Evolutionary conservation across 208 protist genomes (phyloP).

Genomic region (Leptomonas pyrrhocoris): DNA sequence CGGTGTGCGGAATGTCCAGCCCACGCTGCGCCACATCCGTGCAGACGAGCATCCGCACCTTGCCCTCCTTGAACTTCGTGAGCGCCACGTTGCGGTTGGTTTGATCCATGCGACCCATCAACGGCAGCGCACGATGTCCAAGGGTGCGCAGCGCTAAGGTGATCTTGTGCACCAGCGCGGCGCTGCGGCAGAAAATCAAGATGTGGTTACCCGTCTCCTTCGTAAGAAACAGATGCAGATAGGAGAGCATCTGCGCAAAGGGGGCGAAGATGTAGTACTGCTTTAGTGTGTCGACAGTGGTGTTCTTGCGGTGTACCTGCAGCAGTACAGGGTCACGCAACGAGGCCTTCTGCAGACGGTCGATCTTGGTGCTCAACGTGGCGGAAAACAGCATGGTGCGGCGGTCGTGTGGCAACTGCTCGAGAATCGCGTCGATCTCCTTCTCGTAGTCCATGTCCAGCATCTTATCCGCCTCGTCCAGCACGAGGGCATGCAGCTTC

Average conservation of each 20-base stretch:
- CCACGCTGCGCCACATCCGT: constrained; percentile 95
- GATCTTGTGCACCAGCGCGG: constrained; percentile 89
- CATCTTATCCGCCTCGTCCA: constrained; percentile 99
- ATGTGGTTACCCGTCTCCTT: constrained; percentile 92
- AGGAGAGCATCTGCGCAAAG: constrained; percentile 89
- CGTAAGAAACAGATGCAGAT: constrained; percentile 89
- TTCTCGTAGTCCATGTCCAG: constrained; percentile 99
- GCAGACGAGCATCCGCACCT: constrained; percentile 90
- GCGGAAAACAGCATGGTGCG: constrained; percentile 98
- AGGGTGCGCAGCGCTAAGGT: constrained; percentile 91
- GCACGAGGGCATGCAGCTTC: constrained; percentile 95
- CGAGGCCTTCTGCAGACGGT: constrained; percentile 97
- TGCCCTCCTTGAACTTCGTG: constrained; percentile 90
- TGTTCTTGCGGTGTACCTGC: constrained; percentile 96
- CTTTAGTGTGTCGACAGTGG: constrained; percentile 95
- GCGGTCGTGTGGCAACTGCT: constrained; percentile 88
- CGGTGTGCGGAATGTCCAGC: constrained; percentile 98
- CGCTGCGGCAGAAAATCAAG: constrained; percentile 91
- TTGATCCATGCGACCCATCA: constrained; percentile 94
- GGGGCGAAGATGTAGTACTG: constrained; percentile 98
- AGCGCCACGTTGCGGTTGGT: constrained; percentile 90
- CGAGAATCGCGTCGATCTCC: constrained; percentile 97
- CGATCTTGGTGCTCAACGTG: constrained; percentile 98
- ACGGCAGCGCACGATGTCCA: constrained; percentile 87
- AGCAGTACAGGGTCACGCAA: constrained; percentile 96